Base-by-base conservation (phyloP, 495 filamentous ascomycete genomes). In the Glutinoglossum americanum region DNA sequence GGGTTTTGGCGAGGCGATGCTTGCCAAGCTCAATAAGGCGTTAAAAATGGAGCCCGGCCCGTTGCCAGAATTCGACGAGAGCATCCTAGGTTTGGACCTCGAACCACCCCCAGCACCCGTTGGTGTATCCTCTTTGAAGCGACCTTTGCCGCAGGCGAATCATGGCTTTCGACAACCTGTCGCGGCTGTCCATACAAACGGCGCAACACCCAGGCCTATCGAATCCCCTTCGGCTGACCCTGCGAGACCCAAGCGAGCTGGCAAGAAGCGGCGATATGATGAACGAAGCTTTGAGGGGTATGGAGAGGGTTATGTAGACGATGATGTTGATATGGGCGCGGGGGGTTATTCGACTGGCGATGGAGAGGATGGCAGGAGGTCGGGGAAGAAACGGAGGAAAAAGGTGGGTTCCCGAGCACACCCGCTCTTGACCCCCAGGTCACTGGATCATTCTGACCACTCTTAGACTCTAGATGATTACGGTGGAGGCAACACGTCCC, bases 241-340 rank as follows among this genome's bases (percentile, higher is more conserved):
- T 21, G 57, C 62, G 32, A 71, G 81, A 35, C 79, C 83, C 2
- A 80, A 74, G 62, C 77, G 78, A 30, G 35, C 62, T 55, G 76
- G 76, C 32, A 81, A 78, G 62, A 83, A 84, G 69, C 72, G 83
- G 60, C 71, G 79, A 61, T 86, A 86, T 64, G 76, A 80, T 63
- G 83, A 85, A 30, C 70, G 70, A 48, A 81, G 78, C 62, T 86
- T 81, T 64, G 76, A 76, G 55, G 83, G 83, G 4, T 87, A 86
- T 60, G 77, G 74, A 54, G 81, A 84, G 69, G 81, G 77, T 11
- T 81, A 69, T 64, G 70, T 71, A 11, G 77, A 80, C 63, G 78
- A 80, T 56, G 76, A 80, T 59, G 76, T 76, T 54, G 79, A 77
- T 25, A 60, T 60, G 53, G 65, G 45, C 32, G 37, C 54, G n/a